Base-by-base conservation (phyloP, 208 protist genomes). In the Trypanosomatidae sp. region DNA sequence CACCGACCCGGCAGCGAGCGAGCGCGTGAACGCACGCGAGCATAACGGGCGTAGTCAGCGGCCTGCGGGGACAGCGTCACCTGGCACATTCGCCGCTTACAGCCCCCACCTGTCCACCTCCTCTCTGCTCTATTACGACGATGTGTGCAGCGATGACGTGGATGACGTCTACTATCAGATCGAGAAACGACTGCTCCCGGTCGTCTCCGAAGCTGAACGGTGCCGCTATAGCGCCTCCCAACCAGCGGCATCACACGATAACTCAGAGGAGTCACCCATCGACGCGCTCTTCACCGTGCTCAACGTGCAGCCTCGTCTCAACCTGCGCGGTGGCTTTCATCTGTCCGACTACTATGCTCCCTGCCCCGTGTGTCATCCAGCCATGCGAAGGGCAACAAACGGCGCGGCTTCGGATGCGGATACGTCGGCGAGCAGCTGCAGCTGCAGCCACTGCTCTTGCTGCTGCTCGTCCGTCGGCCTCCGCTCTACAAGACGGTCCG, bases 51-150 rank as follows among this genome's bases (percentile, higher is more conserved):
- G 22, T n/a, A 1, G 50, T 13, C 50, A 25, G 7, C 22, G 8
- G 50, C 22, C 50, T 55, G 50, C 22, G 50, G 50, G 2, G 7
- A 28, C 17, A 22, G 28, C 56, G 30, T 39, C 25, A 49, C 62
- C 22, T 12, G 41, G n/a, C 41, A 30, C 22, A 28, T 5, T 17
- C 62, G 41, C 10, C 41, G 7, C 43, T 10, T 55, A 67, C 69
- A 80, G 76, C 65, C 76, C 76, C 8, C 76, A 71, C 64, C 75
- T 87, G 60, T 87, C 82, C 39, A 81, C 79, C n/a, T 76, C 74
- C 8, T 83, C 78, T 10, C 62, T 87, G 19, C 71, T 87, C 44
- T 87, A 81, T 65, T 87, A 83, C 82, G 68, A 81, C 55, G 82
- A 87, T 62, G 74, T 87, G 15, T 73, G 80, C 75, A 77, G 62